phyloP scores from a whole-genome alignment of 352 stramenopile species.

The Globisporangium cystogenes region DNA sequence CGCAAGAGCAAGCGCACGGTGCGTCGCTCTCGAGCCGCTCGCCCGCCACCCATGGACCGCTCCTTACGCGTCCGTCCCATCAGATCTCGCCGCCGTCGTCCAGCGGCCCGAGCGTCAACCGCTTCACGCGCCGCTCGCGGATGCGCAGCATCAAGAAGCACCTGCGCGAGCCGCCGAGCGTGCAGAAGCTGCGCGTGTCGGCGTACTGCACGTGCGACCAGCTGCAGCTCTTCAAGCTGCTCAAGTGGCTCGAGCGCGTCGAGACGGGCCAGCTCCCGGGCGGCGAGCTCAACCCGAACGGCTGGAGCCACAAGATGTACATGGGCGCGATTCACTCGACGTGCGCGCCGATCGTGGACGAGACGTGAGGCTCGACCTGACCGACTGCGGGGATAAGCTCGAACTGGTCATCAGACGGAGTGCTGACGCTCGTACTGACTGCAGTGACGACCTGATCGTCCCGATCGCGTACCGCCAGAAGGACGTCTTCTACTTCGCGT shows the following conservation, averaged over 20 bases:
- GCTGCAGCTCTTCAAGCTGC: conserved; percentile 64
- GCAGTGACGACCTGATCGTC: conserved; percentile 27
- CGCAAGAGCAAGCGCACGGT: conserved; percentile 45
- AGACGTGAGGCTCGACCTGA: too few relatives aligned
- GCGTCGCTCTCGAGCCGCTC: background rate
- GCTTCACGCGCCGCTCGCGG: conserved; percentile 68
- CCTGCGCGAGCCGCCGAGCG: conserved; percentile 55
- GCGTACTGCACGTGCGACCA: conserved; percentile 71
- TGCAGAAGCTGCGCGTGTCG: conserved; percentile 74
- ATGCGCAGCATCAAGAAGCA: conserved; percentile 86
- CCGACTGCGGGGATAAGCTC: too few relatives aligned
- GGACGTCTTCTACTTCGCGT: conserved; percentile 72
- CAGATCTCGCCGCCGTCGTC: conserved; percentile 26
- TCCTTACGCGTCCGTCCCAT: too few relatives aligned
- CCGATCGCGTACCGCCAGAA: conserved; percentile 52
- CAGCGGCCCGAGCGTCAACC: conserved; percentile 45
- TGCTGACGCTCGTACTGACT: background rate
- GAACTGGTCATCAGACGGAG: background rate
- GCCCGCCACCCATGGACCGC: too few relatives aligned
- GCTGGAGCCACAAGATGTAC: conserved; percentile 43
- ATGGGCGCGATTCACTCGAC: conserved; percentile 62
- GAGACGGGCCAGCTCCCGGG: conserved; percentile 72
- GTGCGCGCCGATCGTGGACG: conserved; percentile 4
- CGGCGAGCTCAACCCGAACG: conserved; percentile 68
- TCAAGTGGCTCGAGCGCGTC: conserved; percentile 40